phyloP scores from a whole-genome alignment of 176 grass and related monocot species.

The Dendrocalamus sinicus region DNA sequence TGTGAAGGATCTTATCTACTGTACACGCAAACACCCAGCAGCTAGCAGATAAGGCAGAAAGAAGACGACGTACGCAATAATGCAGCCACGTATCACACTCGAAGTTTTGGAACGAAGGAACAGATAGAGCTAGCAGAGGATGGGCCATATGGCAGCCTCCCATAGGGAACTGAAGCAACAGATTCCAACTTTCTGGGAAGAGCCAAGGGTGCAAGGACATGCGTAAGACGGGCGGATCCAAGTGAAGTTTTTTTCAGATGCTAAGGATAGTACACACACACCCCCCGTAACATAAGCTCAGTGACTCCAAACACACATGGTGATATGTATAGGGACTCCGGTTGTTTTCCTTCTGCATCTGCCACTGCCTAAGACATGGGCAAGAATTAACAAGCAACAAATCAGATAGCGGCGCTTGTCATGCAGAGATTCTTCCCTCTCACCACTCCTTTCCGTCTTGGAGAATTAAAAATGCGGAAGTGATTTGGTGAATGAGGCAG shows the following conservation, averaged over 20 bases:
- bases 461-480: too few species aligned
- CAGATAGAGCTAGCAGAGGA: background rate
- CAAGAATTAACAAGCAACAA: background rate
- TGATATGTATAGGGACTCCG: too few species aligned
- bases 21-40: background rate
- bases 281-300: too few species aligned
- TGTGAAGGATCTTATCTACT: background rate
- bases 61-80: background rate
- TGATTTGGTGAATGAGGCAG: too few species aligned
- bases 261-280: too few species aligned
- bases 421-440: background rate
- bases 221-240: background rate
- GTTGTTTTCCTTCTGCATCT: too few species aligned
- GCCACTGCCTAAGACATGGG: background rate
- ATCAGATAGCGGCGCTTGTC: background rate
- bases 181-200: slow-evolving; percentile 44
- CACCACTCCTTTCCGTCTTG: background rate
- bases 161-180: background rate
- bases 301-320: too few species aligned
- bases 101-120: too few species aligned
- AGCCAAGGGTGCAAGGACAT: background rate
- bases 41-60: background rate
- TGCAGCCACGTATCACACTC: background rate
- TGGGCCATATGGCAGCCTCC: background rate
- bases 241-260: too few species aligned